These are phyloP conservation scores for Suillus clintonianus DNA, from an alignment of 768 basidiomycete genomes.

Conservation along the genomic window DNA sequence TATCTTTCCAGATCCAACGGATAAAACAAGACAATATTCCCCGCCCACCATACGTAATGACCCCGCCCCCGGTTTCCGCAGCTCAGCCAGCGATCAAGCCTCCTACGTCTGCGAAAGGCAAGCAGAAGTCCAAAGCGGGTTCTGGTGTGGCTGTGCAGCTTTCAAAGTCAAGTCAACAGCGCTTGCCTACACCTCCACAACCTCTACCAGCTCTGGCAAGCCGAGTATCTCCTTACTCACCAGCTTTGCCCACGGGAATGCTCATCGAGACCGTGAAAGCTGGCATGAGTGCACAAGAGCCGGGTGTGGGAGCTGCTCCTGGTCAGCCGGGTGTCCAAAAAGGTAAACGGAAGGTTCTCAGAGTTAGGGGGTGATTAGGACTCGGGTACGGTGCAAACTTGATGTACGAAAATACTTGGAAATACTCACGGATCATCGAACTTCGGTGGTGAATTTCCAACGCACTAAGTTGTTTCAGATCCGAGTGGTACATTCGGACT, in stretches of 20 bases:
- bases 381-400: not conserved
- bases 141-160: slow-evolving; percentile 27
- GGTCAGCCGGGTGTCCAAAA: slow-evolving; percentile 46
- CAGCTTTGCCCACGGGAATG: slow-evolving; percentile 73
- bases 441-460: not conserved
- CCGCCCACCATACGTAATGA: slow-evolving; percentile 56
- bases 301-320: slow-evolving; percentile 40
- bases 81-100: slow-evolving; percentile 32
- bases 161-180: slow-evolving; percentile 38
- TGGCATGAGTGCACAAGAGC: slow-evolving; percentile 72
- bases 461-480: not conserved
- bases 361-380: slow-evolving; percentile 57
- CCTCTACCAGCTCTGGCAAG: slow-evolving; percentile 72
- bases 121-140: slow-evolving; percentile 52
- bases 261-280: slow-evolving; percentile 85
- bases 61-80: slow-evolving; percentile 30
- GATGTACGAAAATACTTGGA: not conserved
- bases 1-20: slow-evolving; percentile 72
- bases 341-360: slow-evolving; percentile 79
- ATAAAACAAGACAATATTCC: slow-evolving; percentile 72
- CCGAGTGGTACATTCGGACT: not conserved
- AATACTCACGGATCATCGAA: not conserved
- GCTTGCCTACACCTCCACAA: slow-evolving; percentile 73
- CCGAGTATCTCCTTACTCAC: slow-evolving; percentile 80
- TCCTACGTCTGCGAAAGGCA: slow-evolving; percentile 45